Evolutionary conservation across 1,284 basidiomycete genomes (phyloP).

Genomic region (Pseudozyma thailandica): DNA sequence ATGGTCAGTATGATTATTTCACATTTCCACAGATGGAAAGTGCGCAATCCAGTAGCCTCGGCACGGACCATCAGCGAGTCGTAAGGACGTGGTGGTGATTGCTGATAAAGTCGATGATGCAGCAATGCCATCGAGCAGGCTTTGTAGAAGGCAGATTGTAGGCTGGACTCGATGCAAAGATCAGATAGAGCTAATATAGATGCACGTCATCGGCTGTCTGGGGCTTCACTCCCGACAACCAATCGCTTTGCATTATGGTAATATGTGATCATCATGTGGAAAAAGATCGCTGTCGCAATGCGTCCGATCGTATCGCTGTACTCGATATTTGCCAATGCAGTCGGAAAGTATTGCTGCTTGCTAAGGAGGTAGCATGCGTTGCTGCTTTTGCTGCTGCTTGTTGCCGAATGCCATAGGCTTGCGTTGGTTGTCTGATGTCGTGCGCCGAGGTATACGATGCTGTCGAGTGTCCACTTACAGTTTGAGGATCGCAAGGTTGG

Average conservation of each 20-base stretch:
- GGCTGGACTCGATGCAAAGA: slow-evolving; percentile 1
- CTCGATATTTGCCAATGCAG: no score
- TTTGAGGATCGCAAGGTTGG: slow-evolving; percentile 88
- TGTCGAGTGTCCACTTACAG: slow-evolving; percentile 72
- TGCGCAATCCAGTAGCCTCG: background rate
- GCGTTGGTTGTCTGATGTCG: background rate
- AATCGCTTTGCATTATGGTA: slow-evolving; percentile 51
- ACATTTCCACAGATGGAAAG: background rate
- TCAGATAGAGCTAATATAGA: slow-evolving; percentile 68
- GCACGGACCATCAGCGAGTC: slow-evolving; percentile 9
- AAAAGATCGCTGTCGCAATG: background rate
- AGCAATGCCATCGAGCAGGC: no score
- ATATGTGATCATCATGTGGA: slow-evolving; percentile 33
- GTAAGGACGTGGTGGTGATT: background rate
- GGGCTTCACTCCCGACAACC: slow-evolving; percentile 58
- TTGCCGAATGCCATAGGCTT: background rate
- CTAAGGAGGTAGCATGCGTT: no score
- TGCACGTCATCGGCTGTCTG: slow-evolving; percentile 50
- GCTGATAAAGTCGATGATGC: background rate
- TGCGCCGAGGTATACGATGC: slow-evolving; percentile 1
- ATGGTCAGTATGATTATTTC: slow-evolving; percentile 12
- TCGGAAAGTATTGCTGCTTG: no score
- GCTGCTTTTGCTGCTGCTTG: slow-evolving; percentile 1
- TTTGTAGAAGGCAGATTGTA: no score
- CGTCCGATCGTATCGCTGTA: background rate